phyloP scores from a whole-genome alignment of 208 protist genomes.

The Entamoeba histolytica region DNA sequence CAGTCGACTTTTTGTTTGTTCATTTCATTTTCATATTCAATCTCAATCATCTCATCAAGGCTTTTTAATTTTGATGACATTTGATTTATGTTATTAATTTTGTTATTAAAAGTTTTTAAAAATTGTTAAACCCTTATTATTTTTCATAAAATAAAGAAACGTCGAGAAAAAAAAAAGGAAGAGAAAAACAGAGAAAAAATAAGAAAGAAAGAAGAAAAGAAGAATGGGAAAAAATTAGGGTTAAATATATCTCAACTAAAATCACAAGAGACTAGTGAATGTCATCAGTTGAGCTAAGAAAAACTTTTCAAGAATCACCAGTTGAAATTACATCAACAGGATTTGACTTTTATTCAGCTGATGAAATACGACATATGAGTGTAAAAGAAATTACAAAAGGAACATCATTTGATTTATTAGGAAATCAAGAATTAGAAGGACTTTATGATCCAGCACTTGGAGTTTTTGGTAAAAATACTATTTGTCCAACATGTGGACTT shows the following conservation, averaged over 20 bases:
- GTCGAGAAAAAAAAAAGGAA: no score
- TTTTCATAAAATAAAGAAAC: no score
- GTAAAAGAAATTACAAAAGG: background rate
- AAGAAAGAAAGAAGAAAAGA: background rate
- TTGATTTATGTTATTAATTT: no score
- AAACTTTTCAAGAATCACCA: background rate
- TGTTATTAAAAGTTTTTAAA: no score
- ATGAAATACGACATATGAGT: background rate
- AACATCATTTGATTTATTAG: background rate
- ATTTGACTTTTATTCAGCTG: background rate
- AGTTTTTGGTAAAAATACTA: conserved; percentile 37
- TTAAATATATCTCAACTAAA: no score
- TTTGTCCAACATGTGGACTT: conserved; percentile 42
- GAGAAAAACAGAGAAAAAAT: background rate
- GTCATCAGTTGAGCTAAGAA: background rate
- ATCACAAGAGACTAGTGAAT: background rate
- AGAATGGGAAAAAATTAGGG: background rate
- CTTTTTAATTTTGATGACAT: no score
- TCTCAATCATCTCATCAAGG: no score
- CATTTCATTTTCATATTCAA: no score
- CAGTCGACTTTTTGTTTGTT: no score
- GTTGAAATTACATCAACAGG: background rate
- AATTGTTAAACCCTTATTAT: no score
- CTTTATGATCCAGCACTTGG: conserved; percentile 54
- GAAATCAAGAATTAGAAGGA: conserved; percentile 16